These are phyloP conservation scores for Arthrinium puccinioides DNA, from an alignment of 2,329 filamentous ascomycete genomes.

Conservation along the genomic window DNA sequence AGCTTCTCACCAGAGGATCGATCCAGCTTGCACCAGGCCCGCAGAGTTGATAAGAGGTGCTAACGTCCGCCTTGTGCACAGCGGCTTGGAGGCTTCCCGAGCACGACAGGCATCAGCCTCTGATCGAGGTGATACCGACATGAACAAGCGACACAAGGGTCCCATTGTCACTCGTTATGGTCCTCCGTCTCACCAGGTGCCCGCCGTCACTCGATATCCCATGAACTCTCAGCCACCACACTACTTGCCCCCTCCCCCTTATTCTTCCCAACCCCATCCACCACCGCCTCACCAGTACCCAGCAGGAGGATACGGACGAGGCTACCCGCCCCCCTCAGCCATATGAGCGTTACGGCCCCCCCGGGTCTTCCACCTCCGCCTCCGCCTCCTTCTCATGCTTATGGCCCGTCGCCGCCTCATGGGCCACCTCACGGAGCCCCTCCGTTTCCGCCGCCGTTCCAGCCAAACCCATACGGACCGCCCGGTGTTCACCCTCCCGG, in stretches of 20 bases:
- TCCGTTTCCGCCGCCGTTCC: background rate
- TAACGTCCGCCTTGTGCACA: conserved; percentile 7
- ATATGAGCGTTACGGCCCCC: conserved; percentile 1
- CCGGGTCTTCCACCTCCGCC: background rate
- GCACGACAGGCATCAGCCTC: conserved; percentile 14
- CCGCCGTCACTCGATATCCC: conserved; percentile 10
- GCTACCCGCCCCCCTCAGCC: conserved; percentile 1
- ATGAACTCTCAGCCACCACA: conserved; percentile 23
- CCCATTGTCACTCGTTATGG: conserved; percentile 24
- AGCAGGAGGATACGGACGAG: conserved; percentile 20
- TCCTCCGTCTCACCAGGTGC: conserved; percentile 13
- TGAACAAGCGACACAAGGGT: conserved; percentile 18
- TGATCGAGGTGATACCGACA: conserved; percentile 8
- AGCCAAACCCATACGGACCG: background rate
- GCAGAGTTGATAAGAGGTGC: no score
- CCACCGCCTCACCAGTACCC: conserved; percentile 27
- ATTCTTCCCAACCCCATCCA: background rate
- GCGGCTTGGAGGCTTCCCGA: conserved; percentile 20
- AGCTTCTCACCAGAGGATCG: no score
- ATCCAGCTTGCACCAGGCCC: no score
- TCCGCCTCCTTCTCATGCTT: background rate
- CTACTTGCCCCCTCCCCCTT: background rate
- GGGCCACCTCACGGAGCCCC: background rate
- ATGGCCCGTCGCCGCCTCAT: conserved; percentile 1
- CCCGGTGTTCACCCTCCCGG: conserved; percentile 2